phyloP scores from a whole-genome alignment of 2,329 filamentous ascomycete species.

The Colletotrichum siamense region DNA sequence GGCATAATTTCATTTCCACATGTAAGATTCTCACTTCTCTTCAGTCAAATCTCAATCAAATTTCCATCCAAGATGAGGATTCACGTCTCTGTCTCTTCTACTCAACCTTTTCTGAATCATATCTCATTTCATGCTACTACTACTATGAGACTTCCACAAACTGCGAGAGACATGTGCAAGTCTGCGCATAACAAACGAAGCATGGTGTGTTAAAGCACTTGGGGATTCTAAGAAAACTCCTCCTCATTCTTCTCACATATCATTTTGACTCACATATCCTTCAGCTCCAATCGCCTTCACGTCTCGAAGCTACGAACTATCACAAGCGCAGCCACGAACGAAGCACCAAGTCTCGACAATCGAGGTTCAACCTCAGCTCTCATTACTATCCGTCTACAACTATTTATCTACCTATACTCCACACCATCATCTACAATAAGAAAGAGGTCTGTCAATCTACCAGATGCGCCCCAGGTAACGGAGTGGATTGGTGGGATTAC shows the following conservation, averaged over 20 bases:
- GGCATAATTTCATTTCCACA: neutral
- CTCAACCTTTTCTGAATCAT: neutral
- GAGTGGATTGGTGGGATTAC: neutral
- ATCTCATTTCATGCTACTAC: neutral
- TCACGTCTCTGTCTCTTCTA: neutral
- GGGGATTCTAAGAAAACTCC: fast-evolving
- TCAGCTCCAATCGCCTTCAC: neutral
- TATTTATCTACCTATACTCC: neutral
- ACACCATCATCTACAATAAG: neutral
- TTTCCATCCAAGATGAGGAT: neutral
- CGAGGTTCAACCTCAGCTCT: neutral
- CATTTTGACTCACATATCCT: neutral
- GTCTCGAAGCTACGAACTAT: no score
- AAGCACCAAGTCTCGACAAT: neutral
- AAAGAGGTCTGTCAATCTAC: neutral
- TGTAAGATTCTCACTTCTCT: neutral
- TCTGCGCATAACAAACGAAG: neutral
- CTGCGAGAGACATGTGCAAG: neutral
- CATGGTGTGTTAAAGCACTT: neutral
- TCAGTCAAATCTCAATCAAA: neutral
- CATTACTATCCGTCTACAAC: neutral
- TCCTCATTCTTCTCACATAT: neutral
- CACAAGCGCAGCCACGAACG: neutral
- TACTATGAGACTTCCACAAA: neutral
- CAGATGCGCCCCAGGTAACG: neutral